phyloP scores from a whole-genome alignment of 768 basidiomycete species.

The Tricholoma sp. region DNA sequence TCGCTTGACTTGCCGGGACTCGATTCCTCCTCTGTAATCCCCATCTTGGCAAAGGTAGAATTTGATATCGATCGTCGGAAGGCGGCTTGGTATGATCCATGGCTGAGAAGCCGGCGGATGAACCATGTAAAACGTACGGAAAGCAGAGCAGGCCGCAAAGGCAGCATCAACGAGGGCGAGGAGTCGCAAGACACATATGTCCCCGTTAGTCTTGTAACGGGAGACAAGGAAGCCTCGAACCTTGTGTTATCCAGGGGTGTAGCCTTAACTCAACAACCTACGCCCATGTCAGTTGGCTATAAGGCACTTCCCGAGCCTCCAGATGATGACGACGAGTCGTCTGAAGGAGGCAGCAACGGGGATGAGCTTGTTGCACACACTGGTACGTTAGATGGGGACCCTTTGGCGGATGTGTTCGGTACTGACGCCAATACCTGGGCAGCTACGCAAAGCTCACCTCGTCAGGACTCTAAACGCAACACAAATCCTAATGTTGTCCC shows the following conservation, averaged over 20 bases:
- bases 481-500: conserved; percentile 45
- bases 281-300: conserved; percentile 24
- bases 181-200: conserved; percentile 21
- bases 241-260: conserved; percentile 22
- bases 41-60: conserved; percentile 90
- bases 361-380: conserved; percentile 38
- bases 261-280: conserved; percentile 8
- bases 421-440: conserved; percentile 62
- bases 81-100: conserved; percentile 85
- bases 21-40: conserved; percentile 58
- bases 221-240: conserved; percentile 39
- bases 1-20: conserved; percentile 66
- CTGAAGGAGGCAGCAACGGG: conserved; percentile 23
- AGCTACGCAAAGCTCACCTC: conserved; percentile 38
- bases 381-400: conserved; percentile 36
- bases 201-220: conserved; percentile 50
- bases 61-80: conserved; percentile 84
- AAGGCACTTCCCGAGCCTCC: conserved; percentile 27
- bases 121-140: conserved; percentile 57
- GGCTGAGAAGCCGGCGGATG: conserved; percentile 61
- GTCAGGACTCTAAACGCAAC: conserved; percentile 18
- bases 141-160: conserved; percentile 28
- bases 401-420: conserved; percentile 59
- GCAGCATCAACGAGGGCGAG: conserved; percentile 12
- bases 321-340: conserved; percentile 6